A percentile compares a stretch with the other conserved stretches of the same genome.
Evolutionary conservation across 305 asterid species (phyloP).

Genomic region (Ajuga reptans): DNA sequence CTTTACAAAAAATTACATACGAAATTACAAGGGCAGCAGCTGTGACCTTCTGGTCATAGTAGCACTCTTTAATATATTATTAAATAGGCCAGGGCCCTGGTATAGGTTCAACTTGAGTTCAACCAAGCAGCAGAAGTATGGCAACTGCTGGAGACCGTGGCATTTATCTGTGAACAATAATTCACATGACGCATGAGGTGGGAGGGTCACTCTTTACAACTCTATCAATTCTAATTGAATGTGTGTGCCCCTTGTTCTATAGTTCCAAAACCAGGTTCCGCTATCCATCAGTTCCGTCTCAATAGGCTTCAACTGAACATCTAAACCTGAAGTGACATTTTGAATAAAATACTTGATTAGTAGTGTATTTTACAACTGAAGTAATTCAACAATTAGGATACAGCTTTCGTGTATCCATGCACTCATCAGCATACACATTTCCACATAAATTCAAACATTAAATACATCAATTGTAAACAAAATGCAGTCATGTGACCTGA

Average conservation of each 20-base stretch:
- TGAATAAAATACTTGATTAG: constrained; percentile 16
- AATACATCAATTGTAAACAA: neutral
- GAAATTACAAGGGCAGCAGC: constrained; percentile 30
- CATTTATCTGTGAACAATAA: constrained; percentile 58
- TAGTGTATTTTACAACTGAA: neutral
- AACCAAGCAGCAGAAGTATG: constrained; percentile 48
- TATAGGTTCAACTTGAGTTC: constrained; percentile 81
- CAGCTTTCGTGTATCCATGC: neutral
- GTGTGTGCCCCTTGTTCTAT: constrained; percentile 50
- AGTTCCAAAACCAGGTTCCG: constrained; percentile 96
- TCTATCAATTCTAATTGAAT: constrained; percentile 64
- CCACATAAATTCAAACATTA: neutral
- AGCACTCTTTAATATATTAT: constrained; percentile 21
- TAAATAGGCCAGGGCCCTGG: constrained; percentile 17
- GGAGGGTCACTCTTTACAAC: constrained; percentile 28
- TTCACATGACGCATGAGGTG: constrained; percentile 43
- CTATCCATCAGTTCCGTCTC: constrained; percentile 55
- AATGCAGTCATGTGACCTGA: neutral
- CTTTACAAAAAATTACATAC: constrained; percentile 33
- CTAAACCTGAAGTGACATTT: constrained; percentile 47
- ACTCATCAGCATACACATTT: neutral
- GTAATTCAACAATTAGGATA: neutral
- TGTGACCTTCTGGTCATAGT: constrained; percentile 16
- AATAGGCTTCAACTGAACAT: constrained; percentile 50
- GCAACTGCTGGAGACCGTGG: constrained; percentile 17